These are phyloP conservation scores for Xylaria hypoxylon DNA, from an alignment of 2,329 filamentous ascomycete genomes.

Conservation along the genomic window DNA sequence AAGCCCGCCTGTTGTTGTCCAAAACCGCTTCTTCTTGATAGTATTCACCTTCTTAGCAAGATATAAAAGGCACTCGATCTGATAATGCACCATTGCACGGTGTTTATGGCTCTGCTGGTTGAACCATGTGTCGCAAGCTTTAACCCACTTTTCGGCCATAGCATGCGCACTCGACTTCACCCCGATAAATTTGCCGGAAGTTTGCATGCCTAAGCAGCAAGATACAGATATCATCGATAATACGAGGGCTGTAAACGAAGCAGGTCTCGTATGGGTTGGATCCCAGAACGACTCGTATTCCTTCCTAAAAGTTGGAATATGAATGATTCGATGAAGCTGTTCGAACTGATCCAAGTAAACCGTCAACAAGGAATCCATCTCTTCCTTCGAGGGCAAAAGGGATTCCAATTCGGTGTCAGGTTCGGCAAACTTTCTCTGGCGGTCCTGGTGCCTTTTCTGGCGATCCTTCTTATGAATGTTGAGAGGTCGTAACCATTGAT, in stretches of 20 bases:
- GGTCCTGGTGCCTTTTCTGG: slow-evolving; percentile 63
- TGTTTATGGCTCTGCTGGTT: slow-evolving; percentile 70
- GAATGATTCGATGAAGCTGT: slow-evolving; percentile 67
- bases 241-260: slow-evolving; percentile 67
- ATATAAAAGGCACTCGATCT: slow-evolving; percentile 69
- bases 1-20: slow-evolving; percentile 67
- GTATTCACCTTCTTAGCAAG: slow-evolving; percentile 71
- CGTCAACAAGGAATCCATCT: slow-evolving; percentile 61
- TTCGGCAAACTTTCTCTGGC: slow-evolving; percentile 62
- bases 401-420: slow-evolving; percentile 63
- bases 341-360: slow-evolving; percentile 68
- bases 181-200: slow-evolving; percentile 66
- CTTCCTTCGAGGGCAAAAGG: slow-evolving; percentile 60
- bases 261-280: slow-evolving; percentile 57
- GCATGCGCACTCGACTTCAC: slow-evolving; percentile 68
- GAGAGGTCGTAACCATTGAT: slow-evolving; percentile 70
- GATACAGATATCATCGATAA: slow-evolving; percentile 71
- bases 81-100: slow-evolving; percentile 69
- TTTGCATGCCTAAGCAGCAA: slow-evolving; percentile 66
- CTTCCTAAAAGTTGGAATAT: slow-evolving; percentile 68
- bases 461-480: slow-evolving; percentile 69
- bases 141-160: slow-evolving; percentile 67
- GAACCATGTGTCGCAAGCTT: slow-evolving; percentile 66
- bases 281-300: slow-evolving; percentile 69
- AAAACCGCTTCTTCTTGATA: slow-evolving; percentile 74